Evolutionary conservation across 1,284 basidiomycete species (phyloP).

Genomic region (Trichosporon sp.): DNA sequence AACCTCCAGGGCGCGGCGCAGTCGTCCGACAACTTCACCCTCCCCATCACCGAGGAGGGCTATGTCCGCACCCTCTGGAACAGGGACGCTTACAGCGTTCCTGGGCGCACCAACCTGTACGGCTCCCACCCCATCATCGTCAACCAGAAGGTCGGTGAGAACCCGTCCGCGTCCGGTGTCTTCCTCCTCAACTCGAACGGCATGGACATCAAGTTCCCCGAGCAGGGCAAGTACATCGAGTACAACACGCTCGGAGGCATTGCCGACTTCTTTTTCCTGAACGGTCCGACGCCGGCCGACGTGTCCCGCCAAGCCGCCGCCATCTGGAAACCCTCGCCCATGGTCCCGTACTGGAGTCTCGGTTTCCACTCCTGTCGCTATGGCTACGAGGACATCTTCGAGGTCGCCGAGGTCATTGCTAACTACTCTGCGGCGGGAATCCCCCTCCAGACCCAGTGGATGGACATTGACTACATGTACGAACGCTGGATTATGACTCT

Average conservation of each 20-base stretch:
- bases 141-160: slow-evolving; percentile 27
- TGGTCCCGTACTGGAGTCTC: slow-evolving; percentile 46
- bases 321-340: slow-evolving; percentile 36
- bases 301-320: slow-evolving; percentile 29
- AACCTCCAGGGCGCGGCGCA: slow-evolving; percentile 80
- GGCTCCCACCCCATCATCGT: slow-evolving; percentile 41
- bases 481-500: slow-evolving; percentile 67
- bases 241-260: slow-evolving; percentile 43
- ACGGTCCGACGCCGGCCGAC: slow-evolving; percentile 31
- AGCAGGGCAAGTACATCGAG: slow-evolving; percentile 37
- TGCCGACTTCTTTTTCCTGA: slow-evolving; percentile 41
- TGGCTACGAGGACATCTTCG: slow-evolving; percentile 41
- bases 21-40: slow-evolving; percentile 35
- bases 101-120: slow-evolving; percentile 41
- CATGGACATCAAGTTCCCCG: slow-evolving; percentile 42
- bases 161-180: slow-evolving; percentile 56
- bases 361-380: slow-evolving; percentile 48
- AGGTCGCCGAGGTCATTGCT: slow-evolving; percentile 40
- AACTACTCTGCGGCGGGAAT: slow-evolving; percentile 42
- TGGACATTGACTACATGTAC: slow-evolving; percentile 67
- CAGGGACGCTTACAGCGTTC: slow-evolving; percentile 31
- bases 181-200: slow-evolving; percentile 46
- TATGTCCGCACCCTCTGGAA: slow-evolving; percentile 42
- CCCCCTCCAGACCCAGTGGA: slow-evolving; percentile 38
- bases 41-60: slow-evolving; percentile 61